Base-by-base conservation (phyloP, 2,329 filamentous ascomycete genomes). In the Arthrinium puccinioides region DNA sequence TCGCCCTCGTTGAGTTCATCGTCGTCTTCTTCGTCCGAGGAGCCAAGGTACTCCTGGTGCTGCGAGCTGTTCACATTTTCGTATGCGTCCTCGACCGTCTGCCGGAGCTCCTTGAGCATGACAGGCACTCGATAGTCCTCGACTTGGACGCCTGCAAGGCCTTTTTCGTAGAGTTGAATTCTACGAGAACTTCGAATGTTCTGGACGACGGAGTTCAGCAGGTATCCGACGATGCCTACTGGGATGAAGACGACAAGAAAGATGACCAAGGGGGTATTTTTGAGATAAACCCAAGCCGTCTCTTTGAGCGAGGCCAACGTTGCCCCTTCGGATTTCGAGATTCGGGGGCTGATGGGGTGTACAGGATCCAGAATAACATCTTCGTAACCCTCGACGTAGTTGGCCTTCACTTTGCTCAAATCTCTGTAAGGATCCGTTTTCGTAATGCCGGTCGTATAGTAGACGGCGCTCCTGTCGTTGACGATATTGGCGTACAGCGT, bases 401-500 rank as follows among this genome's bases (percentile, higher is more conserved):
- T 86, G 47, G 87, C 66, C 16, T 82, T 77, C 42, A 90, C 57
- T 5, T 72, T 75, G 15, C 81, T 74, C 13, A 84, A 55, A 45
- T 88, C 70, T 1, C 70, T 70, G 53, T 79, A 97, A 0, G 88
- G 89, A 51, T 97, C 86, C 1, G 72, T 84, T 51, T 79, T 80
- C 18, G 81, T 72, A 31, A 96, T 87, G 15, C 70, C 72, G 0
- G 87, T 86, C 0, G 90, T 96, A 57, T 90, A 95, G 61, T 85
- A 87, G 1, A 82, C 77, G 5, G 87, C 86, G 30, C 77, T 86
- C 38, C 80, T 72, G 62, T 97, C 90, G 59, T 96, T 95, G 53
- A 84, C 66, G 32, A 94, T 80, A 55, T 97, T 97, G 28, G 83
- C 73, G 58, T 97, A 97, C 2, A 94, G 65, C 4, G 78, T 84